phyloP scores from a whole-genome alignment of 495 filamentous ascomycete genomes.

The Penicillium herquei region DNA sequence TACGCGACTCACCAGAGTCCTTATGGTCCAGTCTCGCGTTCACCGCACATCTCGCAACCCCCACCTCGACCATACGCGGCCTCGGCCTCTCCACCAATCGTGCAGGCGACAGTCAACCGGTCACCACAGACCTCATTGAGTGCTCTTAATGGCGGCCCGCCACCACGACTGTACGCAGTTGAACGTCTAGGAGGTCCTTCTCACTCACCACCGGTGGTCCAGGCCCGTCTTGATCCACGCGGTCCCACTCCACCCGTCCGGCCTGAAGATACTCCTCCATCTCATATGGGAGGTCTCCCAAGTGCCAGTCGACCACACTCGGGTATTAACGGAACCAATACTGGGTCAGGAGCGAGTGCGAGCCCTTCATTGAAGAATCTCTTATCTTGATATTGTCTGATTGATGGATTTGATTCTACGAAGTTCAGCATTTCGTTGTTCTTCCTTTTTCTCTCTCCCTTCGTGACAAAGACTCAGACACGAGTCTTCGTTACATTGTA shows the following conservation, averaged over 20 bases:
- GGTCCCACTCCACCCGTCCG: slow-evolving; percentile 34
- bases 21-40: slow-evolving; percentile 37
- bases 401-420: neutral
- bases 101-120: slow-evolving; percentile 41
- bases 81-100: slow-evolving; percentile 46
- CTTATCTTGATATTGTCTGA: slow-evolving; percentile 49
- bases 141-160: slow-evolving; percentile 38
- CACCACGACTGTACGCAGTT: slow-evolving; percentile 33
- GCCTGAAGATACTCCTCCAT: slow-evolving; percentile 33
- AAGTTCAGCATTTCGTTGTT: neutral
- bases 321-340: slow-evolving; percentile 34
- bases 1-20: slow-evolving; percentile 43
- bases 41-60: slow-evolving; percentile 40
- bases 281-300: slow-evolving; percentile 20
- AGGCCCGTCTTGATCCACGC: slow-evolving; percentile 34
- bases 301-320: slow-evolving; percentile 29
- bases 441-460: neutral
- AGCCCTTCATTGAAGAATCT: slow-evolving; percentile 75
- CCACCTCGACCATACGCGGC: slow-evolving; percentile 41
- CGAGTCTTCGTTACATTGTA: slow-evolving; percentile 16
- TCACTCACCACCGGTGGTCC: slow-evolving; percentile 38
- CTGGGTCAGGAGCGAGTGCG: slow-evolving; percentile 59
- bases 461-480: neutral
- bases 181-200: slow-evolving; percentile 37
- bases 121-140: slow-evolving; percentile 42